Percentiles rank a stretch among this genome's conserved stretches.
These are phyloP conservation scores for Acrocalymma vagum DNA, from an alignment of 2,329 filamentous ascomycete genomes.

Conservation along the genomic window DNA sequence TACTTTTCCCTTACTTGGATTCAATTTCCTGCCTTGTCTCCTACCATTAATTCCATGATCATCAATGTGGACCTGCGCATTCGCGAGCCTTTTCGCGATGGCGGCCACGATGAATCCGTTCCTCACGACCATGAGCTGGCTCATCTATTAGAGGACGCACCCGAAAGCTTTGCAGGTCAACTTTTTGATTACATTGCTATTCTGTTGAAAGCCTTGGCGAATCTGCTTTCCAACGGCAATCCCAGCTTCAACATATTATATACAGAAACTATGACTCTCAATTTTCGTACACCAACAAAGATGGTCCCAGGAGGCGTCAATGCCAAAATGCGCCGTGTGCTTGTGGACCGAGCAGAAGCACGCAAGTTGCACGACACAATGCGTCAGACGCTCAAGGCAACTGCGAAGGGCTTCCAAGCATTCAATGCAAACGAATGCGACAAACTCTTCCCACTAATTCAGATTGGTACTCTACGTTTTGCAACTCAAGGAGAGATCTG, in stretches of 20 bases:
- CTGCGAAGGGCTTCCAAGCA: conserved; percentile 32
- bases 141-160: conserved; percentile 33
- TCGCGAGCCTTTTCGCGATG: conserved; percentile 31
- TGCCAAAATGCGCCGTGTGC: conserved; percentile 24
- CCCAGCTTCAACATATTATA: conserved; percentile 31
- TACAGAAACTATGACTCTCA: conserved; percentile 35
- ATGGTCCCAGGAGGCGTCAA: conserved; percentile 22
- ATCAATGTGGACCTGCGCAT: conserved; percentile 41
- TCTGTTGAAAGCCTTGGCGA: conserved; percentile 35
- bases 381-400: conserved; percentile 35
- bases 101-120: conserved; percentile 14
- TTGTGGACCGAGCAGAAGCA: conserved; percentile 28
- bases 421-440: conserved; percentile 33
- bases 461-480: conserved; percentile 35
- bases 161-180: conserved; percentile 35
- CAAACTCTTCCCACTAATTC: conserved; percentile 34
- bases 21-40: conserved; percentile 34
- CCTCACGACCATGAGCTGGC: conserved; percentile 35
- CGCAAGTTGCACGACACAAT: conserved; percentile 30
- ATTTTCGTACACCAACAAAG: conserved; percentile 36
- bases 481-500: conserved; percentile 34
- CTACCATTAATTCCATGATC: conserved; percentile 34
- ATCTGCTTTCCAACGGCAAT: conserved; percentile 29
- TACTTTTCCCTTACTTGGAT: conserved; percentile 41
- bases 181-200: conserved; percentile 43